Evolutionary conservation across 352 stramenopile species (phyloP).

Genomic region (Pythium monospermum): DNA sequence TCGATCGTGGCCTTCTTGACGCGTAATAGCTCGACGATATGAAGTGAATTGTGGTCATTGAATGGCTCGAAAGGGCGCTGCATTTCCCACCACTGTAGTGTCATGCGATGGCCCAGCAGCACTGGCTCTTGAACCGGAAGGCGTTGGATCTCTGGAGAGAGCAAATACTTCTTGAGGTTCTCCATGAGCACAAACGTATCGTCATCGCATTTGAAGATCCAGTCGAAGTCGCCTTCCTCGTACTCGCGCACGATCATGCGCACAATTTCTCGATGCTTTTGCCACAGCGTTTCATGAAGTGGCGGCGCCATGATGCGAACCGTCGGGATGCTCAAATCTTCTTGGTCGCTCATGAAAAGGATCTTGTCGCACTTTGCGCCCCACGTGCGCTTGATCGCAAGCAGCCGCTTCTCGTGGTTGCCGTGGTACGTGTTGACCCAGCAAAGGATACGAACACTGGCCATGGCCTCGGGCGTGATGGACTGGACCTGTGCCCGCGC

Average conservation of each 20-base stretch:
- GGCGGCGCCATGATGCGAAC: constrained; percentile 60
- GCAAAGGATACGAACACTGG: constrained; percentile 62
- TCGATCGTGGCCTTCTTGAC: constrained; percentile 41
- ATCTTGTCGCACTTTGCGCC: constrained; percentile 80
- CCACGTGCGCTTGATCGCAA: constrained; percentile 73
- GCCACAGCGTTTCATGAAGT: constrained; percentile 74
- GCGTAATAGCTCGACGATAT: constrained; percentile 43
- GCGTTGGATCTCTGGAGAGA: constrained; percentile 36
- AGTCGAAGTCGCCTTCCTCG: constrained; percentile 62
- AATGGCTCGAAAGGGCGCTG: constrained; percentile 64
- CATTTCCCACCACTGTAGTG: constrained; percentile 84
- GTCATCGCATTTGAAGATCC: constrained; percentile 87
- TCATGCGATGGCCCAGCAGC: constrained; percentile 83
- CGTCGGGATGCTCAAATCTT: constrained; percentile 56
- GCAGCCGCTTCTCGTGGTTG: constrained; percentile 60
- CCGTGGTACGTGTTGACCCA: constrained; percentile 84
- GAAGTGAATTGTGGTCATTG: constrained; percentile 51
- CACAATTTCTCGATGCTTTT: constrained; percentile 82
- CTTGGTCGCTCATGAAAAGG: constrained; percentile 83
- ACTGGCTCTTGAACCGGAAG: constrained; percentile 34
- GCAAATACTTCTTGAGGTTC: constrained; percentile 74
- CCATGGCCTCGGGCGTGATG: constrained; percentile 29
- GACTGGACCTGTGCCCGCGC: constrained; percentile 59
- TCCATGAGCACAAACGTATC: constrained; percentile 85
- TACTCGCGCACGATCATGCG: constrained; percentile 66